A percentile compares a stretch with the other conserved stretches of the same genome.
phyloP scores from a whole-genome alignment of 2,329 filamentous ascomycete species.

The Nemania sp. region DNA sequence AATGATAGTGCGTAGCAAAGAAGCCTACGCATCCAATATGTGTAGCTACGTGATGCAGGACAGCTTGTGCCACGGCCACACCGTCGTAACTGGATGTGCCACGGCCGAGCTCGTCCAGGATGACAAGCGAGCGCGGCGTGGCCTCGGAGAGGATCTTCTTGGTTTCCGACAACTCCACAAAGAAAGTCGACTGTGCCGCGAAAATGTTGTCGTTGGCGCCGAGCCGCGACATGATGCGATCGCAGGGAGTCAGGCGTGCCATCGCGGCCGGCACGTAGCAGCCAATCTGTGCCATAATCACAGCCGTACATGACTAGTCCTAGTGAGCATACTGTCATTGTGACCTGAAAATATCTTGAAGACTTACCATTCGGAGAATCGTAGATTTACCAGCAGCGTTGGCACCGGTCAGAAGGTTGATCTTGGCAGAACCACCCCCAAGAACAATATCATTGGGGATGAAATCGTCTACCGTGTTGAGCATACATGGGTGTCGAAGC shows the following conservation, averaged over 20 bases:
- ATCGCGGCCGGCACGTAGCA: conserved; percentile 86
- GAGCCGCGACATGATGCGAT: conserved; percentile 97
- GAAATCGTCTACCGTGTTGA: conserved; percentile 86
- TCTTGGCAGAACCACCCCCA: conserved; percentile 78
- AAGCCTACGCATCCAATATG: conserved; percentile 94
- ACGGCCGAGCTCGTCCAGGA: conserved; percentile 92
- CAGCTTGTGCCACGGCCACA: conserved; percentile 93
- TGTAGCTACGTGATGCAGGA: conserved; percentile 92
- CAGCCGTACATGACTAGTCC: conserved; percentile 81
- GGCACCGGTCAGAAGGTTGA: conserved; percentile 89
- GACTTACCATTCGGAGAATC: conserved; percentile 82
- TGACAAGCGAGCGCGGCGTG: conserved; percentile 90
- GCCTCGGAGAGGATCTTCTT: conserved; percentile 97
- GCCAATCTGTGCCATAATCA: conserved; percentile 96
- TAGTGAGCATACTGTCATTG: conserved; percentile 6
- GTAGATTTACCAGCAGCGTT: conserved; percentile 98
- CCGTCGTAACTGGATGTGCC: conserved; percentile 96
- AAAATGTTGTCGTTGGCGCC: conserved; percentile 99
- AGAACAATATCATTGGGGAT: conserved; percentile 93
- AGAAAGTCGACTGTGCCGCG: conserved; percentile 95
- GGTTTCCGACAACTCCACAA: conserved; percentile 94
- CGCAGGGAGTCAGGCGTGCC: conserved; percentile 84
- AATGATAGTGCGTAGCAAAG: conserved; percentile 98
- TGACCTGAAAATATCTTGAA: neutral
- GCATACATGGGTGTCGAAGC: conserved; percentile 92